phyloP scores from a whole-genome alignment of 2,329 filamentous ascomycete species.

The Aspergillus nomiae region DNA sequence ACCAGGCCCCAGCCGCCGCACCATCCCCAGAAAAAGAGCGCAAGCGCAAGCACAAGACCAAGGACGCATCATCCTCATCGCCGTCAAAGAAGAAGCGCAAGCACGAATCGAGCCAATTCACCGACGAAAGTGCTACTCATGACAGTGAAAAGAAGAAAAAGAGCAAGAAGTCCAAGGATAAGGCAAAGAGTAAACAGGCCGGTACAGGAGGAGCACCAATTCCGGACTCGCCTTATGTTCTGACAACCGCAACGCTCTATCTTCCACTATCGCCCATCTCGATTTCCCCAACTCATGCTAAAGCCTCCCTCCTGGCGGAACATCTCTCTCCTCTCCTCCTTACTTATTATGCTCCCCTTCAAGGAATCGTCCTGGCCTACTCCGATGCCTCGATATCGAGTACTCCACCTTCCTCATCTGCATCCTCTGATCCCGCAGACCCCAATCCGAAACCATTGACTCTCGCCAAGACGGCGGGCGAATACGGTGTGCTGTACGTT shows the following conservation, averaged over 20 bases:
- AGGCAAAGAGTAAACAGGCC: conserved; percentile 37
- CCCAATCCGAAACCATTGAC: conserved; percentile 42
- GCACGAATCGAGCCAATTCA: conserved; percentile 31
- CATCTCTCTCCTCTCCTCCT: conserved; percentile 65
- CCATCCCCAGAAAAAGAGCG: conserved; percentile 37
- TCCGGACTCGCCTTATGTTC: conserved; percentile 69
- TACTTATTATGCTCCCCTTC: conserved; percentile 62
- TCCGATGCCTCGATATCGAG: conserved; percentile 47
- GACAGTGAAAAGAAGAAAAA: conserved; percentile 23
- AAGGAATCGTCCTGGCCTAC: conserved; percentile 60
- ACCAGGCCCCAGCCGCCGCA: conserved; percentile 21
- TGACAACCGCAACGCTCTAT: conserved; percentile 76
- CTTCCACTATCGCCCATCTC: conserved; percentile 61
- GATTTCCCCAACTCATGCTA: conserved; percentile 53
- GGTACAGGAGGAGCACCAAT: conserved; percentile 21
- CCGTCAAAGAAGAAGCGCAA: conserved; percentile 45
- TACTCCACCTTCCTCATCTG: conserved; percentile 38
- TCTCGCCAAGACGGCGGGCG: conserved; percentile 60
- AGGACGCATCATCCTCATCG: conserved; percentile 42
- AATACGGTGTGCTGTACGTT: conserved; percentile 82
- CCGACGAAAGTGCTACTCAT: conserved; percentile 25
- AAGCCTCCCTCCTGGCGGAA: conserved; percentile 61
- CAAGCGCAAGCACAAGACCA: conserved; percentile 49
- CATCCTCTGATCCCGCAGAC: conserved; percentile 29
- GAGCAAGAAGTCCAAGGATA: conserved; percentile 36